These are phyloP conservation scores for Gossypium davidsonii DNA, from an alignment of 441 rosid species.

Conservation along the genomic window DNA sequence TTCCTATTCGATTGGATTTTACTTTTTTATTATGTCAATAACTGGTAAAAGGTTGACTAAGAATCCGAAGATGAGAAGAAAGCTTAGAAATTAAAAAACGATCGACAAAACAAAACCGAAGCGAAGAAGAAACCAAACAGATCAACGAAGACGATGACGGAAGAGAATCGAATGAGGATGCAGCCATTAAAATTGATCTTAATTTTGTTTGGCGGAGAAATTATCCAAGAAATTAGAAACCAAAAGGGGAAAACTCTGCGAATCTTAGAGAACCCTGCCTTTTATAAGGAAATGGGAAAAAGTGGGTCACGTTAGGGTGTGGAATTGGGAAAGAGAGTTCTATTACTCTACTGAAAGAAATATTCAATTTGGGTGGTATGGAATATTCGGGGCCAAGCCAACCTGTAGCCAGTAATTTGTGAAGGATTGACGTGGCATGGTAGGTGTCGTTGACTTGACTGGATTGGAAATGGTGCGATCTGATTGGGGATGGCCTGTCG, in stretches of 20 bases:
- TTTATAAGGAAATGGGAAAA: background rate
- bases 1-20: background rate
- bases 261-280: background rate
- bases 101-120: constrained; percentile 20
- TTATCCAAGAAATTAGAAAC: background rate
- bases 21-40: constrained; percentile 19
- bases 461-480: background rate
- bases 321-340: background rate
- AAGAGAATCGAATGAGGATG: constrained; percentile 30
- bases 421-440: constrained; percentile 11
- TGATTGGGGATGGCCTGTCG: background rate
- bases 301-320: background rate
- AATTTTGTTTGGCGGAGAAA: background rate
- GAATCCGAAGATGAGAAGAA: constrained; percentile 24
- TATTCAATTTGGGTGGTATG: constrained; percentile 21
- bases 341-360: background rate
- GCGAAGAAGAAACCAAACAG: constrained; percentile 27
- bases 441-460: background rate
- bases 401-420: background rate
- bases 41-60: constrained; percentile 25
- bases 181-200: constrained; percentile 47
- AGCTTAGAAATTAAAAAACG: constrained; percentile 20
- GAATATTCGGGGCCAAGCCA: constrained; percentile 25
- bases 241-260: background rate
- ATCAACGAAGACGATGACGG: constrained; percentile 4